Evolutionary conservation across 202 grass and related monocot species (phyloP).

Genomic region (Carex arenaria): DNA sequence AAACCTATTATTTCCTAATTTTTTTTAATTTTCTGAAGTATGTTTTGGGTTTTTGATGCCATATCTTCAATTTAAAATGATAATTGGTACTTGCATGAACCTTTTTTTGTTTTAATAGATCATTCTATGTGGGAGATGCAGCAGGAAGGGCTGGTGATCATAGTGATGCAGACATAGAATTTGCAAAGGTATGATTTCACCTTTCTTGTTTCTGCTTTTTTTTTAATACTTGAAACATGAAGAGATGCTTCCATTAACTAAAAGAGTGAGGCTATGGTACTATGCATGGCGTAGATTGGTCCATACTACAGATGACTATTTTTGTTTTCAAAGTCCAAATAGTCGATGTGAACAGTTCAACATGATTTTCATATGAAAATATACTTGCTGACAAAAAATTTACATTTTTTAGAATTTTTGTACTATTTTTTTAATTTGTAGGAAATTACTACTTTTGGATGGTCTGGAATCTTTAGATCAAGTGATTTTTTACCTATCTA

Average conservation of each 20-base stretch:
- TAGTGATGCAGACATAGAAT: conserved; percentile 71
- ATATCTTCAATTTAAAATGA: conserved; percentile 15
- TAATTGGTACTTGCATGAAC: not conserved
- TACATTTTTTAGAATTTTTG: too few species aligned
- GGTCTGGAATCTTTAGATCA: too few species aligned
- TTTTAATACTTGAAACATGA: conserved; percentile 1
- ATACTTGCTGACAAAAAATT: too few species aligned
- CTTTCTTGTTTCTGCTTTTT: not conserved
- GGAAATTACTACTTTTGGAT: too few species aligned
- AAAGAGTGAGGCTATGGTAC: too few species aligned
- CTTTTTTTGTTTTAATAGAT: conserved; percentile 38
- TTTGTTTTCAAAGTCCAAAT: too few species aligned
- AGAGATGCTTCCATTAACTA: not conserved
- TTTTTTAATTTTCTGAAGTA: not conserved
- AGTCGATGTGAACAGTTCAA: too few species aligned
- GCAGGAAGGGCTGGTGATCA: conserved; percentile 76
- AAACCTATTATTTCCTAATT: not conserved
- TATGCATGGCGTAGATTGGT: too few species aligned
- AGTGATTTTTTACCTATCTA: too few species aligned
- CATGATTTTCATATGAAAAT: too few species aligned
- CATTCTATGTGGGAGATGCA: conserved; percentile 93
- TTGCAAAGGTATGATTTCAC: conserved; percentile 56
- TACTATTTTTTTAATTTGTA: too few species aligned
- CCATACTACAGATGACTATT: too few species aligned
- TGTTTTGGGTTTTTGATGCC: not conserved